Percentiles rank a stretch among this genome's conserved stretches.
These are phyloP conservation scores for Sinapis alba DNA, from an alignment of 441 rosid species.

Conservation along the genomic window DNA sequence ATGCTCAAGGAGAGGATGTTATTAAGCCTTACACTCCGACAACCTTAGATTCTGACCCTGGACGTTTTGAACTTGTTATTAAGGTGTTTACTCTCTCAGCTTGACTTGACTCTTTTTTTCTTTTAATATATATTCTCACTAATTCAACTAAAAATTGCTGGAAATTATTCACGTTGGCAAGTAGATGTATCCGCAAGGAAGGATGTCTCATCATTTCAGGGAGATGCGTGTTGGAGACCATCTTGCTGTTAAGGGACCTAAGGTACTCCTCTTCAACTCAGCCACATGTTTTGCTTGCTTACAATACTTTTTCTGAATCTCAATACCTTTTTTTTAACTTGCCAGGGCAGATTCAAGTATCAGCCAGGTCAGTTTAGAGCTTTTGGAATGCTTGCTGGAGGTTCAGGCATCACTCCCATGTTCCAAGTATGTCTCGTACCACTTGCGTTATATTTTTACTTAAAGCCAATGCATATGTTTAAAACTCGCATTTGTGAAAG, in stretches of 20 bases:
- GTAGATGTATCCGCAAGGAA: slow-evolving; percentile 97
- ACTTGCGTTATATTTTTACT: neutral
- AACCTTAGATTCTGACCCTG: slow-evolving; percentile 90
- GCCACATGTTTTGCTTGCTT: neutral
- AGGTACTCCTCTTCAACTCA: slow-evolving; percentile 51
- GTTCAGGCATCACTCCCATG: slow-evolving; percentile 99
- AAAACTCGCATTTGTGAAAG: slow-evolving; percentile 39
- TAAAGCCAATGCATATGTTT: neutral
- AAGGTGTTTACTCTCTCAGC: slow-evolving; percentile 51
- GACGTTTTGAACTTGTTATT: slow-evolving; percentile 80
- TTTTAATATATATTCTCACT: neutral
- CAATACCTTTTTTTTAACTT: neutral
- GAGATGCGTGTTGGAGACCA: slow-evolving; percentile 82
- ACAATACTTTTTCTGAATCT: slow-evolving; percentile 4
- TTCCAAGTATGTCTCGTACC: slow-evolving; percentile 62
- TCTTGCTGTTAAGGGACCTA: slow-evolving; percentile 93
- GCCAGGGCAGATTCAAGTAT: slow-evolving; percentile 90
- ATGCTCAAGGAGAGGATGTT: slow-evolving; percentile 82
- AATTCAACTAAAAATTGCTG: neutral
- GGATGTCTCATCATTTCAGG: slow-evolving; percentile 97
- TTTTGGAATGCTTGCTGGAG: slow-evolving; percentile 96
- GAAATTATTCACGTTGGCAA: slow-evolving; percentile 9
- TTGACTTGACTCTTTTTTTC: neutral
- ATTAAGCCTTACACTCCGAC: slow-evolving; percentile 93
- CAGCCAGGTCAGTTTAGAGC: slow-evolving; percentile 84